Evolutionary conservation across 192 early-diverging fungal species (phyloP), one percentile per base, ranked within the genome.

Genomic region (Coemansia sp.): DNA sequence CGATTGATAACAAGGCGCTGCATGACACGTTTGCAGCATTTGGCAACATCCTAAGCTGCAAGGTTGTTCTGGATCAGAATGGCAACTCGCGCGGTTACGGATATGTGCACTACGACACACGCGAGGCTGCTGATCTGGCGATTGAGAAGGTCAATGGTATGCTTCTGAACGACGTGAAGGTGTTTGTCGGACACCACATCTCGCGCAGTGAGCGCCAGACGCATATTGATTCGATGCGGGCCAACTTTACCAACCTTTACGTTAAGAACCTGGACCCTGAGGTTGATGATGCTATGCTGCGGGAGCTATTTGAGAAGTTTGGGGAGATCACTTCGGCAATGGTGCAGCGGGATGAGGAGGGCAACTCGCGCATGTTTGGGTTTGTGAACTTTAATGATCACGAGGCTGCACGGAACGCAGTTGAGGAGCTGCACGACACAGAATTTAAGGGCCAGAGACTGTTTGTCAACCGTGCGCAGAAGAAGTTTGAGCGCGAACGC

Each of bases 71-170:
- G 64, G 88, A 91, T 67, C 50, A 63, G 50, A 91, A 96, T 51
- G 90, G 85, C 29, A 71, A 74, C 23, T 94, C 93, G 76, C 94
- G 91, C 78, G 97, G 97, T 25, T 98, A 94, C 84, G 97, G 97
- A 53, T 99, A 94, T 68, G 97, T 99, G 63, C 96, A 99, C 87
- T 99, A 96, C 84, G 96, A 99, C 84, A 94, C 91, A 30, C 80
- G 85, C 57, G 95, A 97, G 73, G 87, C 93, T 56, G 97, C 97
- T 58, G 90, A 96, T 61, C 85, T 83, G 66, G 97, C 97, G 57
- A 99, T 99, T 84, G 91, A 94, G 83, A 89, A 92, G 79, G 97
- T 99, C 78, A 95, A 99, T 76, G 97, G 97, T 27, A 99, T 99
- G 97, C 85, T 99, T 57, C 87, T 99, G 84, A 97, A 98, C 85